Conservation (phyloP, 192 early-diverging fungal species). For the Coemansia biformis region DNA sequence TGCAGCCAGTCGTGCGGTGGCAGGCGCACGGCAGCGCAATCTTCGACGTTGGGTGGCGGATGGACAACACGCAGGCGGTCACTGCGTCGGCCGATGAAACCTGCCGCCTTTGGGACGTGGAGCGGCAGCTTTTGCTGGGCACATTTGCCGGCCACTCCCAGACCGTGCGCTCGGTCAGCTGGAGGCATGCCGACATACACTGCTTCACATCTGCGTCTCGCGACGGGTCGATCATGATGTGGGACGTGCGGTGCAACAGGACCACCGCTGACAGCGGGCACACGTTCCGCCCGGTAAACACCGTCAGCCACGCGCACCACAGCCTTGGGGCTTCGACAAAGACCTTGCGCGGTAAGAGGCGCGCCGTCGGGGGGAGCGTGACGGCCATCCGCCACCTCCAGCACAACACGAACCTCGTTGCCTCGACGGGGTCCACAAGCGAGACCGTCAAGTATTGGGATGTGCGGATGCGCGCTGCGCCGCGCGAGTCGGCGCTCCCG, state of each 20-base stretch:
- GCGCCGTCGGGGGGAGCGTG: slow-evolving; percentile 16
- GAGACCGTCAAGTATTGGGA: slow-evolving; percentile 78
- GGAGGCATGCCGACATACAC: slow-evolving; percentile 53
- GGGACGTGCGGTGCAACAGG: slow-evolving; percentile 67
- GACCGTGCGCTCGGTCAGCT: slow-evolving; percentile 66
- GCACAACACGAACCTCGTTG: slow-evolving; percentile 22
- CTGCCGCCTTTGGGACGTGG: slow-evolving; percentile 70
- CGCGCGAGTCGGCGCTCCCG: slow-evolving; percentile 41
- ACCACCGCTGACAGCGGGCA: slow-evolving; percentile 7
- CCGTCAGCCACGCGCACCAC: slow-evolving; percentile 30
- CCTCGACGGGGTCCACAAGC: slow-evolving; percentile 41
- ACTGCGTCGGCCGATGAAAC: slow-evolving; percentile 76
- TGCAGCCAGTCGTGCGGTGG: slow-evolving; percentile 26
- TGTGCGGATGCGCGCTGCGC: slow-evolving; percentile 52
- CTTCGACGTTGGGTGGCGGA: slow-evolving; percentile 77
- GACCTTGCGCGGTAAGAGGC: slow-evolving; percentile 14
- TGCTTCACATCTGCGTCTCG: slow-evolving; percentile 66
- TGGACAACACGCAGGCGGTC: slow-evolving; percentile 59
- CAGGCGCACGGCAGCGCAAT: slow-evolving; percentile 71
- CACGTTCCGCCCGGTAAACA: slow-evolving; percentile 29
- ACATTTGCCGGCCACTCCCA: slow-evolving; percentile 62
- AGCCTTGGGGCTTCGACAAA: slow-evolving; percentile 3
- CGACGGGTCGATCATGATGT: slow-evolving; percentile 68
- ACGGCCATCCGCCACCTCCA: slow-evolving; percentile 22
- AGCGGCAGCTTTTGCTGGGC: slow-evolving; percentile 51